Evolutionary conservation across 768 basidiomycete species (phyloP).

Genomic region (Suillus variegatus): DNA sequence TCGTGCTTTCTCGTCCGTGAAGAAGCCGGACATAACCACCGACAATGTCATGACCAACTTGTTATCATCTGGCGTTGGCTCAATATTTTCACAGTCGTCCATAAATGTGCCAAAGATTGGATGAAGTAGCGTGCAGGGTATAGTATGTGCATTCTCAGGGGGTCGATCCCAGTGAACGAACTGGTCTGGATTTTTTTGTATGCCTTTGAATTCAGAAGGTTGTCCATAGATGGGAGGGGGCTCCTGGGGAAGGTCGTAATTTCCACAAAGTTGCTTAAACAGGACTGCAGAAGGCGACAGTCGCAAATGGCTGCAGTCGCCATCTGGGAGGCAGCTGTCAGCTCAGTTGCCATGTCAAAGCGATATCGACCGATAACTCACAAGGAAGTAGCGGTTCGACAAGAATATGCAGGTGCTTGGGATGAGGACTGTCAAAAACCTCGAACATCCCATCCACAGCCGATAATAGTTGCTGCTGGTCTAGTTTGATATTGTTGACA

Average conservation of each 20-base stretch:
- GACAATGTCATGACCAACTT: not conserved
- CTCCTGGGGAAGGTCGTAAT: not conserved
- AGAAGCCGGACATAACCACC: not conserved
- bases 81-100: not conserved
- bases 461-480: not conserved
- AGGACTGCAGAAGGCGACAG: not conserved
- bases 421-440: not conserved
- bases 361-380: not conserved
- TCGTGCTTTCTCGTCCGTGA: not conserved
- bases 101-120: not conserved
- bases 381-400: rapidly evolving
- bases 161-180: not conserved
- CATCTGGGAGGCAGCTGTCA: not conserved
- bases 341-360: not conserved
- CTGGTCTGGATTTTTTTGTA: not conserved
- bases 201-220: not conserved
- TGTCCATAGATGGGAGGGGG: not conserved
- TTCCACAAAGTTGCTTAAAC: not conserved
- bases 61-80: not conserved
- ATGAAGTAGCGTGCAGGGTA: not conserved
- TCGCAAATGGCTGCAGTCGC: not conserved
- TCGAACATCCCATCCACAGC: not conserved
- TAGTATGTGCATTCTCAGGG: not conserved
- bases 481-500: not conserved
- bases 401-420: not conserved